Conservation (phyloP, 352 stramenopile species). For the Globisporangium acanthophoron region DNA sequence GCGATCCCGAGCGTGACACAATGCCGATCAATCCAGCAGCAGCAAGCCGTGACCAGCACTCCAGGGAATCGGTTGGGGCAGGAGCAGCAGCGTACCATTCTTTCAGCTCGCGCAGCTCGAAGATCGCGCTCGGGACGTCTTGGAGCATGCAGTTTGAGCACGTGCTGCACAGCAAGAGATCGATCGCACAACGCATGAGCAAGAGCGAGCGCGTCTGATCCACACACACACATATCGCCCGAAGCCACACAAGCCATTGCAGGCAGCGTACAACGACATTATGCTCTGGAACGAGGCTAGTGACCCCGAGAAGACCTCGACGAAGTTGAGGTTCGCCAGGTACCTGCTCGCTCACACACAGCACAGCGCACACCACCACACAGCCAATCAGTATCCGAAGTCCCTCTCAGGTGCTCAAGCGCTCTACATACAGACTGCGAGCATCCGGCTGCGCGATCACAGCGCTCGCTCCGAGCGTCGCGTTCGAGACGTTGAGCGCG, state of each 20-base stretch:
- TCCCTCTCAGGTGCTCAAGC: not conserved
- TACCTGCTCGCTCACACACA: constrained; percentile 3
- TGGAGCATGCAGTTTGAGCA: constrained; percentile 35
- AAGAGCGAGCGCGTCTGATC: not conserved
- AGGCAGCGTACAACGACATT: constrained; percentile 11
- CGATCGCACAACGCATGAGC: not conserved
- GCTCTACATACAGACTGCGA: constrained; percentile 4
- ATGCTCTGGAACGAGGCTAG: constrained; percentile 16
- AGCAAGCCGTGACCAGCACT: not conserved
- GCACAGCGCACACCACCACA: not conserved
- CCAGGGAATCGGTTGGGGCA: too few species aligned
- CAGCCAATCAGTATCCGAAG: too few species aligned
- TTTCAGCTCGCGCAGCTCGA: constrained; percentile 18
- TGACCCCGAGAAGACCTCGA: constrained; percentile 14
- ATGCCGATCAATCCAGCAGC: not conserved
- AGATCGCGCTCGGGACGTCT: constrained; percentile 26
- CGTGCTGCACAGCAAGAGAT: constrained; percentile 11
- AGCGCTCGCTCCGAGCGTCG: constrained; percentile 13
- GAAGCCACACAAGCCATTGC: not conserved
- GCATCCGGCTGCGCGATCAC: constrained; percentile 14
- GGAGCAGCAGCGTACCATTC: constrained; percentile 19
- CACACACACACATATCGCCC: not conserved
- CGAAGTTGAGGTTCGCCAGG: constrained; percentile 16
- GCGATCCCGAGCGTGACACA: not conserved
- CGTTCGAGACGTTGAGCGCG: constrained; percentile 11